Base-by-base conservation (phyloP, 176 grass and related monocot genomes). In the Hordeum marinum region DNA sequence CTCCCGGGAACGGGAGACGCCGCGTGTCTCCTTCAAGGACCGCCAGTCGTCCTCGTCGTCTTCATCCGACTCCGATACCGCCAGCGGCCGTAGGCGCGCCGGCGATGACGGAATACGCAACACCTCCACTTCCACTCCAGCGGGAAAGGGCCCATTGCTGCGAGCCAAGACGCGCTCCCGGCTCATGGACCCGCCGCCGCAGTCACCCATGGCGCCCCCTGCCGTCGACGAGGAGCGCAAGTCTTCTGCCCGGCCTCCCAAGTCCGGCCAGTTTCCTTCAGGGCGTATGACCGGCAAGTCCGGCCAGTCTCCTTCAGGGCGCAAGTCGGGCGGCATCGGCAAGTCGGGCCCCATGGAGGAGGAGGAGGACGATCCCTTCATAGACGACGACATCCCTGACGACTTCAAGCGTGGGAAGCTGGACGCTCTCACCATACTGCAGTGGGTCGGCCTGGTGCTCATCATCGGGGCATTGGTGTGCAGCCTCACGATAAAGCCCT, bases 281-380 rank as follows among this genome's bases (percentile, higher is more conserved):
- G 90, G 90, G 2, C 80, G 77, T 2, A 45, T 87, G 43, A 66
- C 72, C 18, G 80, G 69, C 45, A 98, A 90, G 74, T 84, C 90
- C 5, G 87, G 85, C 35, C 73, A 74, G 71, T 74, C 45, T 9
- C 41, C 71, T 18, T 74, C 71, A 0, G 71, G 71, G 24, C 71
- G 71, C 23, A 90, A 82, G 88, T 89, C 88, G 0, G 83, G 88
- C 0, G 63, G 20, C 18, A 35, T 97, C 25, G 72, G 78, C 29
- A 98, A 92, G 83, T 89, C 93, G 12, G 93, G 86, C 25, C 80
- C 23, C 63, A 57, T 63, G 1, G 91, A 94, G 9, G 94, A 97
- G 35, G 94, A 94, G n/a, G 96, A 98, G 18, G 96, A 95, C 11
- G 96, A 98, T 23, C 87, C 93, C 3, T 92, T 93, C 87, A 15